phyloP scores from a whole-genome alignment of 768 basidiomycete species.

The Grammothele lineata region DNA sequence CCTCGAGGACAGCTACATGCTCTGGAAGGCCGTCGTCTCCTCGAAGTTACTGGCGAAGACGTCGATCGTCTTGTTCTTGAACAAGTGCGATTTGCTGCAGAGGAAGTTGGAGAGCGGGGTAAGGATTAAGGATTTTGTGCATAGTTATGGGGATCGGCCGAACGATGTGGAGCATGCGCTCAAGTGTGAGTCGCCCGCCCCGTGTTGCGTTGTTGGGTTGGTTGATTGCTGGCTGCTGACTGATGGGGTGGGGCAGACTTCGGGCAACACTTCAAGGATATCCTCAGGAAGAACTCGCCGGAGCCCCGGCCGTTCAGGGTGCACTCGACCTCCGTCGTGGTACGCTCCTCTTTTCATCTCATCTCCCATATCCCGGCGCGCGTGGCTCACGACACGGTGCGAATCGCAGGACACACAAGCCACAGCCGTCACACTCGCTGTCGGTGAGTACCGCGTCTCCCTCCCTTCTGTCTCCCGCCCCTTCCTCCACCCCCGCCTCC shows the following conservation, averaged over 20 bases:
- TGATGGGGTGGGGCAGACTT: constrained; percentile 55
- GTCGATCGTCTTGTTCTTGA: constrained; percentile 37
- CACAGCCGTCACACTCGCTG: constrained; percentile 65
- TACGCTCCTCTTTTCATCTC: constrained; percentile 37
- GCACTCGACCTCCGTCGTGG: constrained; percentile 75
- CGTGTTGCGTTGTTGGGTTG: neutral
- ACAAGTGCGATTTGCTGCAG: constrained; percentile 64
- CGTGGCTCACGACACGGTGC: constrained; percentile 7
- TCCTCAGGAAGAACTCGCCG: constrained; percentile 58
- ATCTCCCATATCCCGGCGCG: neutral
- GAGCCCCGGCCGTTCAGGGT: constrained; percentile 63
- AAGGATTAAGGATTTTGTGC: constrained; percentile 61
- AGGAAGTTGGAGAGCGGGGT: constrained; percentile 68
- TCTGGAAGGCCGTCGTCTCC: constrained; percentile 28
- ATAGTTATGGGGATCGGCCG: constrained; percentile 68
- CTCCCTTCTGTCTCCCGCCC: neutral
- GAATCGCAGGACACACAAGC: constrained; percentile 65
- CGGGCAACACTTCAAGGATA: constrained; percentile 76
- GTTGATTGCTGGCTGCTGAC: no score
- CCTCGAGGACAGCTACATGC: constrained; percentile 36
- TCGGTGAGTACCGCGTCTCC: constrained; percentile 41
- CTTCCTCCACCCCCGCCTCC: no score
- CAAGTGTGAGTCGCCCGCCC: constrained; percentile 52
- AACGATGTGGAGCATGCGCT: constrained; percentile 69
- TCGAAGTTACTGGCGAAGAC: constrained; percentile 27